A percentile compares a stretch with the other conserved stretches of the same genome.
Conservation (phyloP, 2,329 filamentous ascomycete genomes). For the Plenodomus lindquistii region DNA sequence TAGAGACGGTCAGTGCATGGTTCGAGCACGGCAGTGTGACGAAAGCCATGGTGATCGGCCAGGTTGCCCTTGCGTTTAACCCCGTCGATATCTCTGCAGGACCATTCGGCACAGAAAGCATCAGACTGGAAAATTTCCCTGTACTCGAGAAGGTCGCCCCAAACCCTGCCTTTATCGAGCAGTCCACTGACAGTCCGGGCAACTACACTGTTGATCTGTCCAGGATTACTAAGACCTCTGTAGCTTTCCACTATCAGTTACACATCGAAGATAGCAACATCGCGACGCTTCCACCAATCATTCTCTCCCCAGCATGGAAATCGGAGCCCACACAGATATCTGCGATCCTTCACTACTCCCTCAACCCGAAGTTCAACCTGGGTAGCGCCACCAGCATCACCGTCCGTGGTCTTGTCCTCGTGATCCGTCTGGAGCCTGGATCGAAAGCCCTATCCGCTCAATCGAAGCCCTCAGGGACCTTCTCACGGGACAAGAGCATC, state of each 20-base stretch:
- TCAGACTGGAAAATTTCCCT: slow-evolving; percentile 85
- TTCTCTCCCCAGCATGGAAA: slow-evolving; percentile 79
- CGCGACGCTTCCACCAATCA: slow-evolving; percentile 68
- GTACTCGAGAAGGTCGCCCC: slow-evolving; percentile 90
- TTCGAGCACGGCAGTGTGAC: slow-evolving; percentile 76
- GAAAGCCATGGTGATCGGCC: slow-evolving; percentile 76
- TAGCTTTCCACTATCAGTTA: slow-evolving; percentile 92
- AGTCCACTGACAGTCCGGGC: slow-evolving; percentile 69
- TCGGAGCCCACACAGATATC: slow-evolving; percentile 83
- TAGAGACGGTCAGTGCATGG: slow-evolving; percentile 86
- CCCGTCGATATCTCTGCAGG: slow-evolving; percentile 51
- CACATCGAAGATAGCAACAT: slow-evolving; percentile 64
- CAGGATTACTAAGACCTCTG: slow-evolving; percentile 70
- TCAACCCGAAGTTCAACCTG: slow-evolving; percentile 70
- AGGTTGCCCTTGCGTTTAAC: slow-evolving; percentile 87
- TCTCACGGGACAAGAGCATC: slow-evolving; percentile 73
- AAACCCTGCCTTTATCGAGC: slow-evolving; percentile 86
- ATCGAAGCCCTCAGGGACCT: slow-evolving; percentile 79
- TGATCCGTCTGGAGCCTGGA: slow-evolving; percentile 68
- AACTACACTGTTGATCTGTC: slow-evolving; percentile 78
- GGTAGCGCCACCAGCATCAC: slow-evolving; percentile 53
- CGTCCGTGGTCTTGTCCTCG: slow-evolving; percentile 74
- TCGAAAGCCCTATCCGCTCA: slow-evolving; percentile 69
- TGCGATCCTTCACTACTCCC: slow-evolving; percentile 78
- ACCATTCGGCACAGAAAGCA: slow-evolving; percentile 59